phyloP scores from a whole-genome alignment of 306 rosid genomes.

The Crotalaria pallida region DNA sequence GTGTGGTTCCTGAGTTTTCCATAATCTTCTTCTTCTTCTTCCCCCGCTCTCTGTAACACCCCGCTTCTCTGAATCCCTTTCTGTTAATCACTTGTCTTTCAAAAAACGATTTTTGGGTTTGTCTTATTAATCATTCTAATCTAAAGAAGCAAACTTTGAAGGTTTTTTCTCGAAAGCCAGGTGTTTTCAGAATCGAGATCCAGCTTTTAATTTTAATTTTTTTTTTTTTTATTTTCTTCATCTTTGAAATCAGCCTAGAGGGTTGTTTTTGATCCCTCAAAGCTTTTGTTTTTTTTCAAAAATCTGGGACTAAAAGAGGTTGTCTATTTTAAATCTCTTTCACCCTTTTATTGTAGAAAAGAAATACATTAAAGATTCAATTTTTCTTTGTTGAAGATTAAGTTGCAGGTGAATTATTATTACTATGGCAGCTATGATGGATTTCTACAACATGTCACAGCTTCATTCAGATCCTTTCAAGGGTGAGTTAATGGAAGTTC shows the following conservation, averaged over 20 bases:
- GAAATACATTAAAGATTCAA: too few species aligned
- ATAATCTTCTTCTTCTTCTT: neutral
- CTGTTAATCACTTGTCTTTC: constrained; percentile 99
- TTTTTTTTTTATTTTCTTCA: neutral
- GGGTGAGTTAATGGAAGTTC: constrained; percentile 97
- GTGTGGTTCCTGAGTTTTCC: neutral
- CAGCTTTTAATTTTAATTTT: constrained; percentile 27
- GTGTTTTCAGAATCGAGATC: constrained; percentile 99
- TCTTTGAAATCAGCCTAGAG: constrained; percentile 39
- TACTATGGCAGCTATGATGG: constrained; percentile 75
- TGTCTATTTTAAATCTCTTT: constrained; percentile 77
- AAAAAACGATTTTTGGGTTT: constrained; percentile 74
- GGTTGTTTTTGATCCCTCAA: constrained; percentile 76
- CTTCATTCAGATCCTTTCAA: constrained; percentile 56
- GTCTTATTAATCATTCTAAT: constrained; percentile 34
- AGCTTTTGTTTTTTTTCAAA: constrained; percentile 14
- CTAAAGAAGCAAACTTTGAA: constrained; percentile 68
- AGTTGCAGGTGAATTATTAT: constrained; percentile 51
- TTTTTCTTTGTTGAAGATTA: neutral
- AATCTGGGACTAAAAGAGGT: constrained; percentile 41
- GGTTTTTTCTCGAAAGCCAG: constrained; percentile 73
- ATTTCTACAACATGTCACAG: constrained; percentile 42
- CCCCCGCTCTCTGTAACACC: constrained; percentile 60
- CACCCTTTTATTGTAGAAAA: constrained; percentile 30
- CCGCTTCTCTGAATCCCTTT: constrained; percentile 99